phyloP scores from a whole-genome alignment of 2,329 filamentous ascomycete genomes.

The Hypoxylon sp. region DNA sequence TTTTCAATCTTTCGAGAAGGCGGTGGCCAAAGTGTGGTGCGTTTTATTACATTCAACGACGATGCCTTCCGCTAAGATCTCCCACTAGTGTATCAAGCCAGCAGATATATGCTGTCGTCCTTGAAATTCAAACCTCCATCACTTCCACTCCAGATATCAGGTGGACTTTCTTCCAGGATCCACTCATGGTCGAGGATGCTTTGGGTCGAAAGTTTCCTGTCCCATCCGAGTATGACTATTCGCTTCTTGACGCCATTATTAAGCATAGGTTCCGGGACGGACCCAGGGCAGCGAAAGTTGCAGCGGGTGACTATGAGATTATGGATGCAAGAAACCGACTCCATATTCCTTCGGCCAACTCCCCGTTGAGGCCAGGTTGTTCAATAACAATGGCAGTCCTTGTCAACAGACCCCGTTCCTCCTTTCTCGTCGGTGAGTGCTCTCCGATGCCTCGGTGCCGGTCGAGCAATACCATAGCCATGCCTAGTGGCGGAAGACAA shows the following conservation, averaged over 20 bases:
- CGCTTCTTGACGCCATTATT: too few species aligned
- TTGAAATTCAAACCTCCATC: not conserved
- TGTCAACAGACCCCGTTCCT: not conserved
- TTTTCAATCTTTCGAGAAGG: not conserved
- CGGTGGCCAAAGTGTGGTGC: not conserved
- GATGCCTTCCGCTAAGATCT: not conserved
- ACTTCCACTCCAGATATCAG: not conserved
- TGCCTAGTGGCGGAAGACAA: not conserved
- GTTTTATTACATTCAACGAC: not conserved
- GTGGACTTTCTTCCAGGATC: not conserved
- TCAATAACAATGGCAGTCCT: not conserved
- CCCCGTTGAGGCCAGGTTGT: not conserved
- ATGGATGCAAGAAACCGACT: not conserved
- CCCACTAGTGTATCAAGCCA: not conserved
- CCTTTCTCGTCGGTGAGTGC: not conserved
- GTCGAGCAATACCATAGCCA: not conserved
- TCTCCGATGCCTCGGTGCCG: not conserved
- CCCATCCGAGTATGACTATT: too few species aligned
- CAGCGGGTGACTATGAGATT: not conserved
- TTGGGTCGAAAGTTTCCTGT: not conserved
- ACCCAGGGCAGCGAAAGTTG: not conserved
- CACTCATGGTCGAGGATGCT: not conserved
- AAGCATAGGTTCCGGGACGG: not conserved
- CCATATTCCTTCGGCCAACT: not conserved
- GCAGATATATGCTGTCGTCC: not conserved